Evolutionary conservation across 352 stramenopile genomes (phyloP), one percentile per base, ranked within the genome.

Genomic region (Pilasporangium apinafurcum): DNA sequence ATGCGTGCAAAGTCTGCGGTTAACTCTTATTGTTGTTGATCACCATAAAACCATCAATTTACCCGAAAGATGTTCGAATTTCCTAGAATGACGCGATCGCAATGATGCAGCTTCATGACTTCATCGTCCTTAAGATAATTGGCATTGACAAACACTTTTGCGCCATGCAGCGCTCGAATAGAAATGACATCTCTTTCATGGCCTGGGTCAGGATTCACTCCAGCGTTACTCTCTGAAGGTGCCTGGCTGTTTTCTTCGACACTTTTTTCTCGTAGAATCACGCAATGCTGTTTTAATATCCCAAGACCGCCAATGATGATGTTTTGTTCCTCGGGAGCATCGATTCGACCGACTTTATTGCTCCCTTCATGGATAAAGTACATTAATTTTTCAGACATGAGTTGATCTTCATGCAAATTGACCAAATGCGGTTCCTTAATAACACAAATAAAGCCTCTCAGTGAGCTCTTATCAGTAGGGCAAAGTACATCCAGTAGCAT

Each of bases 331-430:
- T 74, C 50, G 41, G 70, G 51, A 2, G 81, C 71, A 28, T 93
- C 81, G 7, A 62, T 60, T 17, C 83, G 64, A 5, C 84, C 84
- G 30, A 94, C 46, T 21, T 66, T 75, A 31, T 85, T 87, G 3
- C n/a, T 16, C 4, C 76, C 76, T 26, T 24, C 5, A 16, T 81
- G 55, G 18, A 95, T 53, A 25, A 95, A 86, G 42, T 95, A 92
- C 0, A 86, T 48, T 1, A 95, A 48, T 36, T 90, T 87, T 46
- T 89, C 81, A 1, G 69, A 75, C 83, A 94, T 92, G 26, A 85
- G 59, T 25, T 85, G 78, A 30, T 95, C 84, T 68, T 95, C 81
- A 34, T 94, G 87, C 22, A 95, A 47, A 33, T 95, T 95, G 30
- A 92, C 53, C 3, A 95, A 44, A 35, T 94, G 81, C 13, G 84